Base-by-base conservation (phyloP, 305 asterid species). In the Plantago lanceolata region DNA sequence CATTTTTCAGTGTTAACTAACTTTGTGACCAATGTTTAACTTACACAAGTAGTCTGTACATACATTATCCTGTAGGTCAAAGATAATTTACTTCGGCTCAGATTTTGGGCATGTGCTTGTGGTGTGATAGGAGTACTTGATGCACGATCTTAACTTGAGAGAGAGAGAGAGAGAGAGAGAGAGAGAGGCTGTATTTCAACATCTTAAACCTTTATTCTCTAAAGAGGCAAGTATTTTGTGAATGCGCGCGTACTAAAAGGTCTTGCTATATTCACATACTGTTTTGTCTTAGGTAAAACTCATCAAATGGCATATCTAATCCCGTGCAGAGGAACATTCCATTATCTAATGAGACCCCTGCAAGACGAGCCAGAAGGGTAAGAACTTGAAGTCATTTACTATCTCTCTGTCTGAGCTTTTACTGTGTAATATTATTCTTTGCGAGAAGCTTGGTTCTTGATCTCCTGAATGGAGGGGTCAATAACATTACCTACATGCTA, bases 331-430 rank as follows among this genome's bases (percentile, higher is more conserved):
- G 47, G 87, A 68, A 64, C 79, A 70, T 75, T 75, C 89, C 53
- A 75, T 73, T 74, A 68, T 73, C 72, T 67, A 56, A 73, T 60
- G 95, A 86, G 82, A 65, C 85, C 55, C 90, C 91, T 53, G 82
- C 79, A 51, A 82, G 72, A 74, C 69, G 75, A 51, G 82, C 78
- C 54, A 79, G 99, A 81, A 84, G 97, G 85, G 99, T 94, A 70
- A 79, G 87, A 78, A 59, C 71, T 64, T 16, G 33, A 47, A 67
- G 40, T 60, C 12, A 5, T 52, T 59, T 44, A 19, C 24, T 47
- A 40, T 69, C 65, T 59, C 58, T 51, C 33, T 21, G 43, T 55
- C 35, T 1, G 15, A 15, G 1, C 1, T 15, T 16, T 14, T 8
- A 13, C 16, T 19, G 9, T 20, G 33, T 21, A 24, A 9, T 53